These are phyloP conservation scores for Isoetes engelmannii DNA, from an alignment of 83 land plant species.

Conservation along the genomic window DNA sequence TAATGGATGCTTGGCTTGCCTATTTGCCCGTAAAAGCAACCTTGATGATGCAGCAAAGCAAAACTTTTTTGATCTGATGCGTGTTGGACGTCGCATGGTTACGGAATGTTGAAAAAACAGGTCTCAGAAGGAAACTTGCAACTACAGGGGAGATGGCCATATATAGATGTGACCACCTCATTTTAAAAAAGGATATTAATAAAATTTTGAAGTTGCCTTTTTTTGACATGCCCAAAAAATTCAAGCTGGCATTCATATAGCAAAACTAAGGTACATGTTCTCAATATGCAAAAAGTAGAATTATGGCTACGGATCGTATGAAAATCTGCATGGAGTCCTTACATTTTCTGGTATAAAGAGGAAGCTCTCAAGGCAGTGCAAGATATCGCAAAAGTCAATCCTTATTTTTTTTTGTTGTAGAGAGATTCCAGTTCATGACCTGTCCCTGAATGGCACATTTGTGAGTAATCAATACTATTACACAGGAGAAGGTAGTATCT, in stretches of 20 bases:
- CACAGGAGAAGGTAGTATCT: constrained; percentile 54
- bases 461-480: constrained; percentile 37
- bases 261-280: constrained; percentile 52
- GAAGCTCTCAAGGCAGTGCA: constrained; percentile 45
- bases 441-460: constrained; percentile 68
- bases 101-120: constrained; percentile 27
- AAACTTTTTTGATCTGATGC: not conserved
- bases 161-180: constrained; percentile 68
- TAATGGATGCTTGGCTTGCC: constrained; percentile 92
- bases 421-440: constrained; percentile 42
- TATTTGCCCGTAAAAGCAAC: constrained; percentile 96
- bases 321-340: constrained; percentile 75
- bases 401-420: constrained; percentile 53
- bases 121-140: constrained; percentile 92
- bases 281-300: constrained; percentile 86
- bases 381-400: constrained; percentile 64
- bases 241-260: constrained; percentile 72
- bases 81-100: not conserved
- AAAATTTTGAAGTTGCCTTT: not conserved
- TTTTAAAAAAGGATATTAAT: constrained; percentile 61
- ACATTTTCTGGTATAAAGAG: constrained; percentile 61
- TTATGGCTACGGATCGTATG: constrained; percentile 91
- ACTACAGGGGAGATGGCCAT: constrained; percentile 94
- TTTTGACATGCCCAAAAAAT: constrained; percentile 5
- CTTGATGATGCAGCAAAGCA: constrained; percentile 98